These are phyloP conservation scores for Porpolomopsis calyptriformis DNA, from an alignment of 768 basidiomycete species.

Conservation along the genomic window DNA sequence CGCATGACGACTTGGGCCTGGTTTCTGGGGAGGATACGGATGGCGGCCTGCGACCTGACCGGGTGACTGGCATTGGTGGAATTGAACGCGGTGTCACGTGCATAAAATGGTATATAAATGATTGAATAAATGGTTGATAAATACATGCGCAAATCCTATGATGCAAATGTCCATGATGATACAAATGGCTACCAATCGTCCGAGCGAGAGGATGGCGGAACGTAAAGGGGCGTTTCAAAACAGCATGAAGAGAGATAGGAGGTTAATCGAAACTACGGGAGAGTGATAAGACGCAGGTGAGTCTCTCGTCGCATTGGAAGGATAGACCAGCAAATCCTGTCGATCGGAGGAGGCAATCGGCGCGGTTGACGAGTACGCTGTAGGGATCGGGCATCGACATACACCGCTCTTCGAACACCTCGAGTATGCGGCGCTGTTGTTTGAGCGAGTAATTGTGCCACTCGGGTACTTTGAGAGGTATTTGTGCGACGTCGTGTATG, in stretches of 20 bases:
- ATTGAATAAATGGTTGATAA: too few species aligned
- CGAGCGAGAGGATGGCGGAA: too few species aligned
- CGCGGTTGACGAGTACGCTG: not conserved
- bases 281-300: not conserved
- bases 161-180: too few species aligned
- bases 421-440: not conserved
- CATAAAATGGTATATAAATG: too few species aligned
- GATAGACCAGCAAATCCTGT: not conserved
- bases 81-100: too few species aligned
- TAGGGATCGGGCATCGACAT: not conserved
- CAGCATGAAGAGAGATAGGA: too few species aligned
- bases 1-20: not conserved
- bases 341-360: not conserved
- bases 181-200: too few species aligned
- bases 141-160: too few species aligned
- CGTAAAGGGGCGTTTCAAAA: too few species aligned
- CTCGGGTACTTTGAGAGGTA: slow-evolving; percentile 29
- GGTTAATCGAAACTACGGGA: too few species aligned
- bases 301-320: not conserved
- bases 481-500: slow-evolving; percentile 29
- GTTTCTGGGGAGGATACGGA: not conserved
- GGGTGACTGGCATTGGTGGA: slow-evolving; percentile 3
- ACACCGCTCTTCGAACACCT: not conserved
- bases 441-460: slow-evolving; percentile 10
- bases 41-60: not conserved